Evolutionary conservation across 768 basidiomycete species (phyloP), one percentile per base, ranked within the genome.

Genomic region (Russula vinacea): DNA sequence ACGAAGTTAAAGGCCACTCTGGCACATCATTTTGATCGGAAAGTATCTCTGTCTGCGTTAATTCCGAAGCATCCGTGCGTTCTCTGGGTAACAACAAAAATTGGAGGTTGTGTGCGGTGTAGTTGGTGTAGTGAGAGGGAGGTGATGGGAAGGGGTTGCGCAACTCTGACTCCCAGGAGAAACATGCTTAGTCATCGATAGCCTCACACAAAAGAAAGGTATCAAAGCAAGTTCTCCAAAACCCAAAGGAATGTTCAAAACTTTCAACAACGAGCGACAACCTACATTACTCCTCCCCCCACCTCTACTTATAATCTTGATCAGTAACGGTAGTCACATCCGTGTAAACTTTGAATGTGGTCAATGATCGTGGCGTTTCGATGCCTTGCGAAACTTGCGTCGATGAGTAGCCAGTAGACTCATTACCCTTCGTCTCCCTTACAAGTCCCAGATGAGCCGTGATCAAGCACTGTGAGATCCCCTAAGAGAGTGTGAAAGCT

Each of bases 101-200:
- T 9, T 79, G 78, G 57, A 96, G 79, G 71, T 94, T 93, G 71
- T 84, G 85, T 0, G 81, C 66, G 0, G 92, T 87, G 73, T 92
- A 94, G 62, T 85, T 86, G 11, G 81, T 80, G 74, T 93, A 92
- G 72, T 90, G 89, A 16, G 89, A 89, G 0, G 93, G 89, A 89
- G 93, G 93, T 5, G 90, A 90, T 32, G 94, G 94, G 73, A 95
- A 96, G 11, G 90, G 91, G 74, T 91, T 92, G 70, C 88, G 83
- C 51, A 92, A 79, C 69, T 91, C 89, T 60, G 85, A 80, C 60
- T 87, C 87, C 66, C n/a, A n/a, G n/a, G n/a, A n/a, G n/a, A n/a
- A n/a, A n/a, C n/a, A n/a, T n/a, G 9, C 29, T 29, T 29, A 29
- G 5, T 29, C 29, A 29, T n/a, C n/a, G n/a, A n/a, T n/a, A n/a